phyloP scores from a whole-genome alignment of 2,329 filamentous ascomycete genomes.

The Pezicula radicicola region DNA sequence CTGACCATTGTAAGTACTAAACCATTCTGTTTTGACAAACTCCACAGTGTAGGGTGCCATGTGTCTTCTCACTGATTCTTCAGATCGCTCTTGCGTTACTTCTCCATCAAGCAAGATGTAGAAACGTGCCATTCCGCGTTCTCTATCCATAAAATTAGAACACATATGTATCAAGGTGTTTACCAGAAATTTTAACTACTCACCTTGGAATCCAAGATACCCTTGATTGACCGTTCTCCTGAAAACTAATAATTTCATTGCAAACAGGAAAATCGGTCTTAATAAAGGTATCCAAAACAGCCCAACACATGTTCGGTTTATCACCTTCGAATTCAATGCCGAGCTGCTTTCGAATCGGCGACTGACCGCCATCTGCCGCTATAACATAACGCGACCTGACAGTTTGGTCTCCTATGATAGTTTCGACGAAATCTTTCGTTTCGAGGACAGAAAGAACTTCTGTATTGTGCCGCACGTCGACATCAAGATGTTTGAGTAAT shows the following conservation, averaged over 20 bases:
- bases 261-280: slow-evolving; percentile 46
- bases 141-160: slow-evolving; percentile 12
- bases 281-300: slow-evolving; percentile 44
- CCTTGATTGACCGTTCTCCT: slow-evolving; percentile 40
- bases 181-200: not conserved
- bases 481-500: slow-evolving; percentile 32
- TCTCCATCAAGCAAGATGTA: slow-evolving; percentile 45
- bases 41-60: slow-evolving; percentile 40
- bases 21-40: slow-evolving; percentile 45
- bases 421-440: slow-evolving; percentile 19
- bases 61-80: slow-evolving; percentile 41
- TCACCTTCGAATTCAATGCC: slow-evolving; percentile 40
- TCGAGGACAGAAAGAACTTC: slow-evolving; percentile 31
- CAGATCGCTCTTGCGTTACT: slow-evolving; percentile 35
- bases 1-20: slow-evolving; percentile 45
- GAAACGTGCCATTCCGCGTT: slow-evolving; percentile 43
- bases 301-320: slow-evolving; percentile 48
- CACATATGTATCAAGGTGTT: no score
- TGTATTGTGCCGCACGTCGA: slow-evolving; percentile 34
- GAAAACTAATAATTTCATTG: slow-evolving; percentile 45
- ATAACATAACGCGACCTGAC: slow-evolving; percentile 6
- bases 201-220: slow-evolving; percentile 45
- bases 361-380: slow-evolving; percentile 8
- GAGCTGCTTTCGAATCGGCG: slow-evolving; percentile 17
- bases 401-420: not conserved